These are phyloP conservation scores for Avena insularis DNA, from an alignment of 176 grass and related monocot species.

Conservation along the genomic window DNA sequence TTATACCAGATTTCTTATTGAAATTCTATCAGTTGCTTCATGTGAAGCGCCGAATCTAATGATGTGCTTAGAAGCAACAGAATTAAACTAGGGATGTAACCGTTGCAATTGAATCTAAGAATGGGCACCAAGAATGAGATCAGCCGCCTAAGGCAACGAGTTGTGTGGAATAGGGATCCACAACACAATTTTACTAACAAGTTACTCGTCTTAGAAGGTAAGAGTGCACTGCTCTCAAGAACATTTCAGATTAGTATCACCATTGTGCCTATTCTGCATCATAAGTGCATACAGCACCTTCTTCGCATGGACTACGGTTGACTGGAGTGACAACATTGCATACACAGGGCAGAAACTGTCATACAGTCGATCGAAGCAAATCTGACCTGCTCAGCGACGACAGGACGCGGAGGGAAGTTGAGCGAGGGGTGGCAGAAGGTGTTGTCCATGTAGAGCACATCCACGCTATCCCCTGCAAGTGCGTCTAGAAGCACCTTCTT, in stretches of 20 bases:
- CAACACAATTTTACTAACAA: too few species aligned
- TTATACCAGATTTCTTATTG: neutral
- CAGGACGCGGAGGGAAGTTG: slow-evolving; percentile 74
- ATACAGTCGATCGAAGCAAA: neutral
- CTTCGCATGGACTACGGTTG: neutral
- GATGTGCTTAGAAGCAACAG: neutral
- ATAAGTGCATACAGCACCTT: neutral
- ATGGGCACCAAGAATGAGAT: neutral
- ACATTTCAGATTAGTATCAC: neutral
- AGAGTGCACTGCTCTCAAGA: neutral
- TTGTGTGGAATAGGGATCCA: neutral
- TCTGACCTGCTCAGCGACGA: slow-evolving; percentile 70
- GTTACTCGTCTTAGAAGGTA: neutral
- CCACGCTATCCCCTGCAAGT: slow-evolving; percentile 64
- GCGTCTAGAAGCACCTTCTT: slow-evolving; percentile 70
- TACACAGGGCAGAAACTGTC: neutral
- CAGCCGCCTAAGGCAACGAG: neutral
- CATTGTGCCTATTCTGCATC: neutral
- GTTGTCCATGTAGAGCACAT: slow-evolving; percentile 84
- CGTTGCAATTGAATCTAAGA: neutral
- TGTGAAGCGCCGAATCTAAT: neutral
- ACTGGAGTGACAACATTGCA: slow-evolving; percentile 13
- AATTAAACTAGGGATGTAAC: neutral
- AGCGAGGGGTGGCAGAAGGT: slow-evolving; percentile 86
- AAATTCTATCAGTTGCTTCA: slow-evolving; percentile 12